Evolutionary conservation across 257 asterid genomes (phyloP).

Genomic region (Catharanthus roseus): DNA sequence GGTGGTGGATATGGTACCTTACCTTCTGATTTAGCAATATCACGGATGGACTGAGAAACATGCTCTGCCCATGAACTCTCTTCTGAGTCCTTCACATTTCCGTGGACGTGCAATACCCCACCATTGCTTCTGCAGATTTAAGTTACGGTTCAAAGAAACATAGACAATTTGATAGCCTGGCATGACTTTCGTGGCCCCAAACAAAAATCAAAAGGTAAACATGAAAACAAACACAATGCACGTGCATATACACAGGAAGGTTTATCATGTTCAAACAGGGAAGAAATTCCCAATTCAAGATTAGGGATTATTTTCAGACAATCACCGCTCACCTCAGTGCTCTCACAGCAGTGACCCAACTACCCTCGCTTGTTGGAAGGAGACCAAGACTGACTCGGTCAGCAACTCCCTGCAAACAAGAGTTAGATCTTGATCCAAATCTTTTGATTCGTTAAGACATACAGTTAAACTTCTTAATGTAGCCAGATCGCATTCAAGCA

Average conservation of each 20-base stretch:
- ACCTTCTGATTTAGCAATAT: slow-evolving; percentile 64
- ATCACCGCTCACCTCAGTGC: slow-evolving; percentile 56
- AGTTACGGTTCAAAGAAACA: background rate
- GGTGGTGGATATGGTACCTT: background rate
- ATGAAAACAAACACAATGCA: background rate
- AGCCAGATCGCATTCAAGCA: background rate
- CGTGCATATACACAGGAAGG: background rate
- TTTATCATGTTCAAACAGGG: background rate
- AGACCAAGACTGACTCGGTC: slow-evolving; percentile 94
- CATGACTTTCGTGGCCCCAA: background rate
- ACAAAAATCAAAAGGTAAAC: background rate
- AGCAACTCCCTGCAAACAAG: slow-evolving; percentile 73
- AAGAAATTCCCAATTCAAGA: background rate
- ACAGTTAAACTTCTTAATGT: background rate
- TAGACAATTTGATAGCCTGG: background rate
- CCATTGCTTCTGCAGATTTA: slow-evolving; percentile 61
- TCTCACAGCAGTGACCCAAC: slow-evolving; percentile 85
- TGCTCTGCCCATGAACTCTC: slow-evolving; percentile 55
- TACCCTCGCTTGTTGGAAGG: slow-evolving; percentile 83
- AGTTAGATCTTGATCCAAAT: background rate
- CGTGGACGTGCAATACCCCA: slow-evolving; percentile 76
- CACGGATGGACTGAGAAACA: slow-evolving; percentile 49
- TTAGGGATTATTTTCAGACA: background rate
- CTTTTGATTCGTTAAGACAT: background rate
- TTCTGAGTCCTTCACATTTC: slow-evolving; percentile 80